These are phyloP conservation scores for Claviceps paspali DNA, from an alignment of 2,329 filamentous ascomycete species.

Conservation along the genomic window DNA sequence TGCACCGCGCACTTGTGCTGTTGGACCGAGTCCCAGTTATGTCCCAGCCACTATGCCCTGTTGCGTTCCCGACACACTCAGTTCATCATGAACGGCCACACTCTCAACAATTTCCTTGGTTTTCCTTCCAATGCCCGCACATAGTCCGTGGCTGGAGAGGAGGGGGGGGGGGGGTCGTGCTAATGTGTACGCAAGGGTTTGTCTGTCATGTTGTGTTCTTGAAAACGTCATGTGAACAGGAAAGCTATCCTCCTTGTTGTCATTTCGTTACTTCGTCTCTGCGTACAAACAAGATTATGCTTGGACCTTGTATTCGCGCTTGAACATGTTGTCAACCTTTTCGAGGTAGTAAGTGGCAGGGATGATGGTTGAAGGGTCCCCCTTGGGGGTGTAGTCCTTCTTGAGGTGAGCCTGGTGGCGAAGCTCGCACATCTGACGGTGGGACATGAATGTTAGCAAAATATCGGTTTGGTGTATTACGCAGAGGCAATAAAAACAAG, in stretches of 20 bases:
- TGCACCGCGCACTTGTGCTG: slow-evolving; percentile 1
- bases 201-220: neutral
- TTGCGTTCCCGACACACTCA: slow-evolving; percentile 5
- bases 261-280: neutral
- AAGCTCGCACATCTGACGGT: slow-evolving; percentile 55
- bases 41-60: slow-evolving; percentile 4
- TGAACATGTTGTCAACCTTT: slow-evolving; percentile 75
- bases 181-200: slow-evolving; percentile 2
- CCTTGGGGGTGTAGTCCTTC: slow-evolving; percentile 60
- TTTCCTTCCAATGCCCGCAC: neutral
- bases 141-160: slow-evolving; percentile 1
- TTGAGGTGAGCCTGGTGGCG: slow-evolving; percentile 72
- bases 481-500: too few relatives aligned
- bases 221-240: slow-evolving; percentile 3
- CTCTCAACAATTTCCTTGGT: neutral
- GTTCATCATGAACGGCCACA: slow-evolving; percentile 5
- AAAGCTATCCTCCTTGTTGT: slow-evolving; percentile 1
- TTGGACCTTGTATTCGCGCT: slow-evolving; percentile 63
- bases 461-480: too few relatives aligned
- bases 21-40: slow-evolving; percentile 5
- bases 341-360: slow-evolving; percentile 64
- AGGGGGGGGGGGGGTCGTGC: too few relatives aligned
- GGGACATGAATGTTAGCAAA: slow-evolving; percentile 6
- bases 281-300: slow-evolving; percentile 30
- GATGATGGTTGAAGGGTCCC: slow-evolving; percentile 49